Evolutionary conservation across 2,329 filamentous ascomycete genomes (phyloP).

Genomic region (Thielaviopsis populi): DNA sequence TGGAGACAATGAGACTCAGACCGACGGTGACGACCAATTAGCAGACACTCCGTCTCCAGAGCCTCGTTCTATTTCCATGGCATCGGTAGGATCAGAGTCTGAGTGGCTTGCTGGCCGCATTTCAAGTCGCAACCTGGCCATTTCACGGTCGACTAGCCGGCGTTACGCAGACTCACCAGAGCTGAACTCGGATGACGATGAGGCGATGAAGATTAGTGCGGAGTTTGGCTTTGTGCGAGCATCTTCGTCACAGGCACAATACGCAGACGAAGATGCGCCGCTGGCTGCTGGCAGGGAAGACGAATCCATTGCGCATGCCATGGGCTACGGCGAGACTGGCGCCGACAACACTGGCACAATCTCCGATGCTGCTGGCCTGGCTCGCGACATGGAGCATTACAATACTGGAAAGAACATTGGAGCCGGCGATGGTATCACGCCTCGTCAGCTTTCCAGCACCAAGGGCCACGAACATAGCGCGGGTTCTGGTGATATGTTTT

Average conservation of each 20-base stretch:
- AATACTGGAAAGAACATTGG: neutral
- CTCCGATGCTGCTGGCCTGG: constrained; percentile 22
- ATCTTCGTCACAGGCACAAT: constrained; percentile 7
- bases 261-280: constrained; percentile 27
- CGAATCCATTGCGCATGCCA: constrained; percentile 17
- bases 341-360: neutral
- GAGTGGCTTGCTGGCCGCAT: constrained; percentile 80
- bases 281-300: constrained; percentile 29
- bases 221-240: constrained; percentile 10
- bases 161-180: constrained; percentile 35
- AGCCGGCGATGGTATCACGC: neutral
- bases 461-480: neutral
- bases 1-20: constrained; percentile 8
- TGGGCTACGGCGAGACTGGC: constrained; percentile 20
- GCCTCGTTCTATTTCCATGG: constrained; percentile 62
- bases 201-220: neutral
- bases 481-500: neutral
- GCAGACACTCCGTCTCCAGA: constrained; percentile 32
- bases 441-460: neutral
- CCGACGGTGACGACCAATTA: neutral
- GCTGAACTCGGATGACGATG: constrained; percentile 35
- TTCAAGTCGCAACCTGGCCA: neutral
- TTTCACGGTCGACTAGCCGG: constrained; percentile 21
- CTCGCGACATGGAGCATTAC: neutral
- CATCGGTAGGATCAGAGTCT: constrained; percentile 86